Conservation (phyloP, 2,329 filamentous ascomycete species). For the Fusarium secorum region DNA sequence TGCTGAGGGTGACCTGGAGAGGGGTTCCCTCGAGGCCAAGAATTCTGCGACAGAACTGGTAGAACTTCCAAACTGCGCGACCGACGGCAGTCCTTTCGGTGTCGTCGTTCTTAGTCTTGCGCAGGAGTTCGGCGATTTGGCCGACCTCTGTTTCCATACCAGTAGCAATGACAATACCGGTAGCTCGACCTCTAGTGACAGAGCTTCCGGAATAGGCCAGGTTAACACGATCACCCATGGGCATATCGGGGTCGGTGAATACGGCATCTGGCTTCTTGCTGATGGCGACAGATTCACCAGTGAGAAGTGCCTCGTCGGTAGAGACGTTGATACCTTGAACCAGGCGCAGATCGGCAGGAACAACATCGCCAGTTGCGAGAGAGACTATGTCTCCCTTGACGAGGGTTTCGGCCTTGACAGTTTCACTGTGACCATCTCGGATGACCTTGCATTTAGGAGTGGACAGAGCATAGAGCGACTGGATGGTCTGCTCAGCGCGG, state of each 20-base stretch:
- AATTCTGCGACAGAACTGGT: constrained; percentile 58
- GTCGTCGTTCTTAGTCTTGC: constrained; percentile 60
- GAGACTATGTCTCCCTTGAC: constrained; percentile 72
- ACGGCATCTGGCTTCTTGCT: constrained; percentile 68
- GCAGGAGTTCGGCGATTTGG: constrained; percentile 75
- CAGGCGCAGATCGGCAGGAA: constrained; percentile 73
- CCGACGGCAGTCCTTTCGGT: constrained; percentile 52
- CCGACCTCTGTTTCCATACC: constrained; percentile 80
- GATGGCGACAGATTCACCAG: constrained; percentile 75
- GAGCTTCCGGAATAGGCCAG: constrained; percentile 76
- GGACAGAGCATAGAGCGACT: constrained; percentile 65
- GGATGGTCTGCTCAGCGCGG: constrained; percentile 68
- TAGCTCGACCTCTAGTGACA: constrained; percentile 74
- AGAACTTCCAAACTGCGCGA: constrained; percentile 53
- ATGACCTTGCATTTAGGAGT: constrained; percentile 67
- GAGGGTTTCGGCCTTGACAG: constrained; percentile 63
- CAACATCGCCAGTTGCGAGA: constrained; percentile 70
- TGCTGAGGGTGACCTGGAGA: constrained; percentile 83
- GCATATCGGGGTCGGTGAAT: constrained; percentile 61
- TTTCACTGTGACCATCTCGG: constrained; percentile 59
- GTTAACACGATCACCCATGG: constrained; percentile 74
- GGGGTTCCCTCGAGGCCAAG: constrained; percentile 79
- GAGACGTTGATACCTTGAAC: constrained; percentile 75
- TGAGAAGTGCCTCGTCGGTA: constrained; percentile 78
- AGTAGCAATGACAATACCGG: constrained; percentile 73